A percentile compares a stretch with the other conserved stretches of the same genome.
These are phyloP conservation scores for Diospyros kaki DNA, from an alignment of 148 eudicot genomes.

Conservation along the genomic window DNA sequence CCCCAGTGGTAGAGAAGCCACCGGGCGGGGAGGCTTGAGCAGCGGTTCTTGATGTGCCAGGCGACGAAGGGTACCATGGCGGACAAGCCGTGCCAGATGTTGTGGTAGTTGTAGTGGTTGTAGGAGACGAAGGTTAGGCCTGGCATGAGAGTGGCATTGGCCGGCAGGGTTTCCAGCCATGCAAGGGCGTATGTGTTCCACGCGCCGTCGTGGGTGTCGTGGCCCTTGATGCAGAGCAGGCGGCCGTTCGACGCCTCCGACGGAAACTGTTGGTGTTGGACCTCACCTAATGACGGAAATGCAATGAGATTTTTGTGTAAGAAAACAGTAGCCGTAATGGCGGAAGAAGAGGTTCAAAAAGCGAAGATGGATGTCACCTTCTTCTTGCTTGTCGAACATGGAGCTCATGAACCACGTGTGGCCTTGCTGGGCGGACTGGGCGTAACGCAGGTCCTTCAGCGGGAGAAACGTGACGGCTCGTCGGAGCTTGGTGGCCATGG, in stretches of 20 bases:
- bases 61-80: conserved; percentile 33
- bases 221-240: conserved; percentile 41
- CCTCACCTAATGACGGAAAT: conserved; percentile 34
- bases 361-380: too few relatives aligned
- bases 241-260: conserved; percentile 30
- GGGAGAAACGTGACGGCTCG: conserved; percentile 41
- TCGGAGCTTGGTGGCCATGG: conserved; percentile 21
- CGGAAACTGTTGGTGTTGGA: conserved; percentile 33
- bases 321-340: too few relatives aligned
- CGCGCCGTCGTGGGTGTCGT: conserved; percentile 28
- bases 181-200: conserved; percentile 49
- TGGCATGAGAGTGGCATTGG: conserved; percentile 22
- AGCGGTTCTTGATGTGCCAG: conserved; percentile 32
- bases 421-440: conserved; percentile 21
- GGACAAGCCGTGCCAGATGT: conserved; percentile 42
- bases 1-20: conserved; percentile 50
- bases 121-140: conserved; percentile 40
- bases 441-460: conserved; percentile 34
- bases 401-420: conserved; percentile 65
- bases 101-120: conserved; percentile 26
- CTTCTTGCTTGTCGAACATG: too few relatives aligned
- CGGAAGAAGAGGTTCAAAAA: too few relatives aligned
- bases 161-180: conserved; percentile 34
- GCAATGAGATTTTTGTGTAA: conserved; percentile 14
- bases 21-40: conserved; percentile 30